These are phyloP conservation scores for Cladorrhinum samala DNA, from an alignment of 495 filamentous ascomycete species.

Conservation along the genomic window DNA sequence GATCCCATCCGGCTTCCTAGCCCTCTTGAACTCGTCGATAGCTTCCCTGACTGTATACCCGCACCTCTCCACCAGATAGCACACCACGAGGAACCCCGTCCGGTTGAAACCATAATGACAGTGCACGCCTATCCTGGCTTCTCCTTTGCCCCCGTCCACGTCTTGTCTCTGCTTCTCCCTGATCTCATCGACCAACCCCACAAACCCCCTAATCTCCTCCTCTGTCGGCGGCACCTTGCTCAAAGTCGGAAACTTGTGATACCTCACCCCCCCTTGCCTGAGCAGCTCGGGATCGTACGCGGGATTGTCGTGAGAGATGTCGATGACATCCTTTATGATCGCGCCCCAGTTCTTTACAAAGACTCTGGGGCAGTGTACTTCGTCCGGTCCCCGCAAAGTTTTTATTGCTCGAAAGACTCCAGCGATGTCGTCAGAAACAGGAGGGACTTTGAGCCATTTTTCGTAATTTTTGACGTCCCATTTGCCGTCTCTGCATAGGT, in stretches of 20 bases:
- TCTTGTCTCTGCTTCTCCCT: conserved; percentile 54
- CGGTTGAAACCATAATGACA: conserved; percentile 95
- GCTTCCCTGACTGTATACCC: conserved; percentile 68
- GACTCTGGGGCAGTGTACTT: conserved; percentile 66
- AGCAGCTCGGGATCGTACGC: conserved; percentile 77
- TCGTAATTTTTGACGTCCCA: conserved; percentile 97
- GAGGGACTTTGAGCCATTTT: conserved; percentile 76
- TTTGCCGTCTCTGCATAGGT: conserved; percentile 81
- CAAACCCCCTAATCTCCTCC: conserved; percentile 71
- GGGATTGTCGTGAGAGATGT: conserved; percentile 82
- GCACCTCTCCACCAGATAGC: conserved; percentile 79
- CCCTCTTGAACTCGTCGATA: conserved; percentile 68
- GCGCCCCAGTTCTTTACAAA: conserved; percentile 64
- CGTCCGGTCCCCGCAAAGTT: conserved; percentile 80
- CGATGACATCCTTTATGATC: conserved; percentile 67
- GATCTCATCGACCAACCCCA: conserved; percentile 69
- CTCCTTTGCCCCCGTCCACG: conserved; percentile 46
- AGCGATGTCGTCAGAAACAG: conserved; percentile 71
- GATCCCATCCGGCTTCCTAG: conserved; percentile 77
- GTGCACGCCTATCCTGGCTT: conserved; percentile 66
- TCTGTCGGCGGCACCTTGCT: conserved; percentile 82
- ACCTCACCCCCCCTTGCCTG: conserved; percentile 64
- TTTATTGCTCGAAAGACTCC: conserved; percentile 81
- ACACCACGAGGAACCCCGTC: conserved; percentile 86
- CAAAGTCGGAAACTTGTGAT: conserved; percentile 85